These are phyloP conservation scores for Sarocladium strictum DNA, from an alignment of 2,329 filamentous ascomycete genomes.

Conservation along the genomic window DNA sequence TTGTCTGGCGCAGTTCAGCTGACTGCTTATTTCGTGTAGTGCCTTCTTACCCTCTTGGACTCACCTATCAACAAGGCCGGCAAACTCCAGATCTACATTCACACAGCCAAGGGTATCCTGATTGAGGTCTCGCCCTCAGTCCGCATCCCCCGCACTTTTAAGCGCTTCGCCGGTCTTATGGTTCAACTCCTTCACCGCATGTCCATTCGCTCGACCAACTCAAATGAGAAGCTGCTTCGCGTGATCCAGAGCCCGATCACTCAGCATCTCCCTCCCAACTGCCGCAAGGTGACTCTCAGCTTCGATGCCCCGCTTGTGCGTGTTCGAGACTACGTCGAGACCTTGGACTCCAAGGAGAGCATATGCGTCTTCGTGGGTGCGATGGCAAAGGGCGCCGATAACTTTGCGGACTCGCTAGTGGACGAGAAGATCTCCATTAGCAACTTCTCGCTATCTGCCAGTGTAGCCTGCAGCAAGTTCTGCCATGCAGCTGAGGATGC, in stretches of 20 bases:
- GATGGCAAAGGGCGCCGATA: conserved; percentile 95
- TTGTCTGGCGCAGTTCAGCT: conserved; percentile 17
- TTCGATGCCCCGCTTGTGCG: conserved; percentile 87
- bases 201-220: conserved; percentile 93
- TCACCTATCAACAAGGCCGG: conserved; percentile 98
- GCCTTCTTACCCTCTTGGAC: conserved; percentile 91
- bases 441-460: conserved; percentile 94
- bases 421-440: conserved; percentile 98
- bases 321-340: conserved; percentile 82
- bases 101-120: conserved; percentile 92
- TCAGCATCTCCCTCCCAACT: conserved; percentile 93
- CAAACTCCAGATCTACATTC: conserved; percentile 96
- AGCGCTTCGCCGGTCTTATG: conserved; percentile 98
- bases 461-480: conserved; percentile 99
- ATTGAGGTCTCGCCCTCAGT: conserved; percentile 99
- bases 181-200: conserved; percentile 93
- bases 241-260: conserved; percentile 98
- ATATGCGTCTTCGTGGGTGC: conserved; percentile 97
- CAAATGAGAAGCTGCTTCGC: conserved; percentile 93
- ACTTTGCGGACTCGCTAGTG: conserved; percentile 89
- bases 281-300: conserved; percentile 93
- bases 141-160: conserved; percentile 95
- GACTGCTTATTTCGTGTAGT: conserved; percentile 50
- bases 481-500: conserved; percentile 96
- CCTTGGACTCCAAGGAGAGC: conserved; percentile 75